A percentile compares a stretch with the other conserved stretches of the same genome.
Evolutionary conservation across 306 rosid genomes (phyloP).

Genomic region (Argentina anserina): DNA sequence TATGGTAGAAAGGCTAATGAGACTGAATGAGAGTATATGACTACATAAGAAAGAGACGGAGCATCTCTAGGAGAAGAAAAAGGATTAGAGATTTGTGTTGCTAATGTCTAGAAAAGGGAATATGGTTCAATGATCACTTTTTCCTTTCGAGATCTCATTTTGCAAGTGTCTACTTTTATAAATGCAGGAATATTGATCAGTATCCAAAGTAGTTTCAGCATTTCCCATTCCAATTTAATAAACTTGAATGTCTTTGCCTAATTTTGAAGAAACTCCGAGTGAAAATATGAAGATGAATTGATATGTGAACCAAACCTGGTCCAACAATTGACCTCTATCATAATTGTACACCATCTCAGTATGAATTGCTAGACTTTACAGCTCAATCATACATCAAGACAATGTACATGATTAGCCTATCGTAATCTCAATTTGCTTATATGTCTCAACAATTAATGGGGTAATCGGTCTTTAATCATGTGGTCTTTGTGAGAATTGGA

Average conservation of each 20-base stretch:
- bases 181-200: slow-evolving; percentile 13
- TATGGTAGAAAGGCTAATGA: slow-evolving; percentile 20
- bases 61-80: slow-evolving; percentile 36
- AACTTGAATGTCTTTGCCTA: not conserved
- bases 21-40: too few species aligned
- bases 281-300: not conserved
- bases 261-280: not conserved
- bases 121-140: slow-evolving; percentile 17
- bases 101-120: slow-evolving; percentile 26
- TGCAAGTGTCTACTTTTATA: not conserved
- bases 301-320: not conserved
- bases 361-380: not conserved
- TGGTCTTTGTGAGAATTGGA: not conserved
- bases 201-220: slow-evolving; percentile 15
- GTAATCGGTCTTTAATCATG: not conserved
- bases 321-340: not conserved
- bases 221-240: not conserved
- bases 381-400: not conserved
- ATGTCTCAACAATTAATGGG: not conserved
- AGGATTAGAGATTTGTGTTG: slow-evolving; percentile 32
- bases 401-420: not conserved
- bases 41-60: not conserved
- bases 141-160: slow-evolving; percentile 22
- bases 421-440: not conserved
- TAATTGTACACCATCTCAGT: not conserved